Base-by-base conservation (phyloP, 2,329 filamentous ascomycete genomes). In the Colletotrichum sp. region DNA sequence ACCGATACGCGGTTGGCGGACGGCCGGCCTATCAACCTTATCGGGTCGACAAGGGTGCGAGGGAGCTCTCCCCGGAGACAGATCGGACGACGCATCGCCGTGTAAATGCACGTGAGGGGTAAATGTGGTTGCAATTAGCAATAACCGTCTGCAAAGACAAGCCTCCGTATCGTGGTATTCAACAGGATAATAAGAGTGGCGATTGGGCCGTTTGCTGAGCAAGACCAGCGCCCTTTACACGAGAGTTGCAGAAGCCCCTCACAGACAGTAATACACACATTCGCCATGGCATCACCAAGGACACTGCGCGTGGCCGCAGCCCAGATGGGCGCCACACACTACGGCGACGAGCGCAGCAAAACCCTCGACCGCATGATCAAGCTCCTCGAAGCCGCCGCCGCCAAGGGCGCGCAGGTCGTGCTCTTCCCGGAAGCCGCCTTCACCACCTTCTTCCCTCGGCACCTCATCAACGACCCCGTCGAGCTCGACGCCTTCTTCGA, bases 361-460 rank as follows among this genome's bases (percentile, higher is more conserved):
- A 87, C 86, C 8, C 80, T 91, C n/a, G 71, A 81, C 4, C 87
- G 90, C 15, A 88, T 91, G 83, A 81, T 90, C 76, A 81, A 81
- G 25, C 85, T 91, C 32, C 86, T 91, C 28, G 82, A 86, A 22
- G 80, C 85, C 59, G 89, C 89, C 15, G 84, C 86, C 1, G 71
- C 81, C 4, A 80, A 87, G 71, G 84, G 84, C 19, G 88, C 88
- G 57, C 84, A 88, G 76, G 81, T 91, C 3, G 86, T 91, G 12
- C 85, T 91, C 34, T 91, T 88, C 77, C 90, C 89, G 1, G 90
- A 91, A 80, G 83, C 86, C n/a, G 87, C 89, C 13, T 85, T 91
- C 15, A 90, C 89, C 1, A 91, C 89, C 1, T 91, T 91, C 84
- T 91, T 91, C 79, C 89, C 90, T 1, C 86, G 88, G 7, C 86